Base-by-base conservation (phyloP, 768 basidiomycete genomes). In the Boletus tylopilopsis region DNA sequence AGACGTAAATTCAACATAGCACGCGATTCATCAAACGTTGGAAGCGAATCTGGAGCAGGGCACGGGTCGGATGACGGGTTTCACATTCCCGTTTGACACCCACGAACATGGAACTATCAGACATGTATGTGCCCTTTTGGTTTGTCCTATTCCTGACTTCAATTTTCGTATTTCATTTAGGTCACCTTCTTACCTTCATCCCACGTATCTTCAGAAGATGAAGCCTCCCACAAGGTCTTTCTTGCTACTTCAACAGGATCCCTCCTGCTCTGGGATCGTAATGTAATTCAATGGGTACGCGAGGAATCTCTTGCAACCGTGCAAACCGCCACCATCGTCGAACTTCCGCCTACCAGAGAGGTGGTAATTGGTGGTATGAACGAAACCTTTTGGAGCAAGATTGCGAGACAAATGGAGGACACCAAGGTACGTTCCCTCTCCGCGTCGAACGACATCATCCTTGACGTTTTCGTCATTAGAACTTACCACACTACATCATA, bases 291-390 rank as follows among this genome's bases (percentile, higher is more conserved):
- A 24, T 95, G 92, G 91, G 79, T 77, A 0, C 76, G 93, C 41
- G 93, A 95, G 61, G 94, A 97, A 62, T 76, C 80, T 2, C 73
- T 95, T 10, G 72, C 89, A 0, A 73, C 79, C 2, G 75, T 90
- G 42, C 68, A 75, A 21, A 76, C 77, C 0, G 82, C 84, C 2
- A 79, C 83, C 44, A 82, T 93, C 49, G 78, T 93, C 19, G 89
- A 92, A 56, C 76, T 95, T 15, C 90, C 90, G 0, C 87, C 90
- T 64, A 59, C 58, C 8, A 54, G 49, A 35, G 67, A 71, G 16
- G 66, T 53, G 16, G 53, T 63, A 24, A 18, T 33, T 24, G 41
- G 39, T 1, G 33, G 46, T 10, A 46, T 36, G 44, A 37, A 34
- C 1, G 85, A 87, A 61, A 65, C 69, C 2, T 82, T 85, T 59